phyloP scores from a whole-genome alignment of 2,329 filamentous ascomycete species.

The Hansfordia pulvinata region DNA sequence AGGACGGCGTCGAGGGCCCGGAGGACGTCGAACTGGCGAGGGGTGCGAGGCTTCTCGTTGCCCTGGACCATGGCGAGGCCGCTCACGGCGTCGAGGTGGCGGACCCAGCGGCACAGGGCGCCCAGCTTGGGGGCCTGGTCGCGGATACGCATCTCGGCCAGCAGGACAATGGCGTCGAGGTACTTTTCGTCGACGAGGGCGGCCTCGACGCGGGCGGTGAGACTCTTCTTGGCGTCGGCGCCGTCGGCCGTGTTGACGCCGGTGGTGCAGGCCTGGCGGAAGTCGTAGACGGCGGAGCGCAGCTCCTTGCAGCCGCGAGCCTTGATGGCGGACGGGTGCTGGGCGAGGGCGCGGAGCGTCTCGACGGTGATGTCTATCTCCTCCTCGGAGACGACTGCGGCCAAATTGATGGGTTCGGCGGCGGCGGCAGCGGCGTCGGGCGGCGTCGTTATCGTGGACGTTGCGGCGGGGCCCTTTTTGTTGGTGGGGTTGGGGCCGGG shows the following conservation, averaged over 20 bases:
- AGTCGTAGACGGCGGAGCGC: conserved; percentile 53
- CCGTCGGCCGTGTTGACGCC: conserved; percentile 40
- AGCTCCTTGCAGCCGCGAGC: conserved; percentile 55
- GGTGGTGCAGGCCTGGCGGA: conserved; percentile 54
- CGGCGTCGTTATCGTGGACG: conserved; percentile 19
- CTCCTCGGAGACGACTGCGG: conserved; percentile 43
- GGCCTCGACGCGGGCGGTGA: conserved; percentile 52
- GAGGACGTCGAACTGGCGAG: conserved; percentile 40
- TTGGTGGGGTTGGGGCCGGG: conserved; percentile 20
- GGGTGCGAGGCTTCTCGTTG: conserved; percentile 20
- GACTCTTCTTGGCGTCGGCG: conserved; percentile 40
- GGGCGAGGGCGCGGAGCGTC: conserved; percentile 42
- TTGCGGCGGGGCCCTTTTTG: conserved; percentile 4
- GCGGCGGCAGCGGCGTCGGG: conserved; percentile 22
- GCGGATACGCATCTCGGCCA: conserved; percentile 59
- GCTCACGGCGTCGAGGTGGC: conserved; percentile 56
- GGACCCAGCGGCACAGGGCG: conserved; percentile 58
- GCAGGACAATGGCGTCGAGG: conserved; percentile 47
- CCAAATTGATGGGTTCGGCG: conserved; percentile 29
- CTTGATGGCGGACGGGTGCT: conserved; percentile 51
- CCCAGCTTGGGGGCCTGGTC: conserved; percentile 52
- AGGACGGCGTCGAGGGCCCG: conserved; percentile 50
- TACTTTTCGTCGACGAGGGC: conserved; percentile 53
- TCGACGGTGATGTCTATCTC: conserved; percentile 56
- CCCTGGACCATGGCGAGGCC: conserved; percentile 35